Evolutionary conservation across 768 basidiomycete species (phyloP), one percentile per base, ranked within the genome.

Genomic region (Pilatotrama ljubarskyi): DNA sequence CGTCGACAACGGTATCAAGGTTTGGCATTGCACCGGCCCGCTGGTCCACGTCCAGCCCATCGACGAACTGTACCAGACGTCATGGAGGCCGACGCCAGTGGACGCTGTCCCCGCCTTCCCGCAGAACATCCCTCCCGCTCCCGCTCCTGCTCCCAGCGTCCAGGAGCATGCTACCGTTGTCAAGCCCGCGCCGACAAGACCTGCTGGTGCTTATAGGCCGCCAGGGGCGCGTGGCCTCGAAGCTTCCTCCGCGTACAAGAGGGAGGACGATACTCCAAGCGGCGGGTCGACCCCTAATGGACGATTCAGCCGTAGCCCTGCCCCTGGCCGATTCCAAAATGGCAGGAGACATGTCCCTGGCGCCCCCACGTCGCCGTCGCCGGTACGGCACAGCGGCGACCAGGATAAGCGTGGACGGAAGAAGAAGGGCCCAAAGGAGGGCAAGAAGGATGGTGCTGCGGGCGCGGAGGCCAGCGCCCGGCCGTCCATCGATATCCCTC

Each of bases 1-100:
- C 38, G 97, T 99, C 59, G 97, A 99, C 77, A 98, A 98, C 66
- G 95, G 95, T 1, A 86, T 98, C 73, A 97, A 95, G 77, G 81
- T 99, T 61, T 98, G 90, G 91, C 95, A 96, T 72, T 95, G 92
- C 72, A 82, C 86, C 0, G 95, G 97, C 9, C 81, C 86, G 1
- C 82, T 98, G n/a, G 70, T 97, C 54, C 93, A 98, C 63, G 77
- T 90, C 18, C 93, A 97, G 71, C 69, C 78, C 47, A 75, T 85
- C 54, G 93, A 97, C 3, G 96, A 98, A 71, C 82, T 97, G 14
- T 98, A 98, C 73, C 94, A 97, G 74, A 81, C 84, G 0, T 78
- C 84, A 0, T 96, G 94, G 95, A 78, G 91, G 32, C 93, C 93
- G 9, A 82, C 80, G 0, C 83, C 83, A 20, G 76, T 88, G 14